Conservation (phyloP, 495 filamentous ascomycete species). For the Apodospora peruviana region DNA sequence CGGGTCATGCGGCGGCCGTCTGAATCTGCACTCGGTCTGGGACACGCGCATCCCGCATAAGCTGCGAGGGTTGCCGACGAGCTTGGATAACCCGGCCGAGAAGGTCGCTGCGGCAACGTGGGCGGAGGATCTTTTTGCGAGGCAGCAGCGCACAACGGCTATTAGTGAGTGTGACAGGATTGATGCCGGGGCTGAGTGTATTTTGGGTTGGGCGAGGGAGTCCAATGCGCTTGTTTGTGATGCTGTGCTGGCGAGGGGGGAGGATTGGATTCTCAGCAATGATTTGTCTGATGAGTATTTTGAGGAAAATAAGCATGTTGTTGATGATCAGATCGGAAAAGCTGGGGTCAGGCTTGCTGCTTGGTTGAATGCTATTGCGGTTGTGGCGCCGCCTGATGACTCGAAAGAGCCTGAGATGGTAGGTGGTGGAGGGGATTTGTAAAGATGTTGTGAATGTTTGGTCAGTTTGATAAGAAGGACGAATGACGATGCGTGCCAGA, state of each 20-base stretch:
- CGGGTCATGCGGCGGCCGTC: neutral
- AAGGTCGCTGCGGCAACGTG: conserved; percentile 10
- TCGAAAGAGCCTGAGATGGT: no score
- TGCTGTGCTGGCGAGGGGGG: conserved; percentile 7
- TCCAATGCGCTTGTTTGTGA: conserved; percentile 12
- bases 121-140: conserved; percentile 8
- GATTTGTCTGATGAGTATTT: conserved; percentile 14
- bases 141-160: neutral
- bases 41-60: conserved; percentile 8
- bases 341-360: conserved; percentile 10
- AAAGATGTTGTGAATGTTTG: no score
- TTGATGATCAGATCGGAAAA: conserved; percentile 9
- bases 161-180: neutral
- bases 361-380: conserved; percentile 17
- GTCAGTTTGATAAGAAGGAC: no score
- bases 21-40: conserved; percentile 11
- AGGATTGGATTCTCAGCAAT: conserved; percentile 5
- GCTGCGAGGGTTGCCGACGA: conserved; percentile 2
- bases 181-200: conserved; percentile 2
- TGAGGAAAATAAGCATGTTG: conserved; percentile 10
- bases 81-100: neutral
- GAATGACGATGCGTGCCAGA: no score
- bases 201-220: conserved; percentile 9
- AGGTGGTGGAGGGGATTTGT: no score
- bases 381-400: no score